Base-by-base conservation (phyloP, 305 asterid genomes). In the Fraxinus velutina region DNA sequence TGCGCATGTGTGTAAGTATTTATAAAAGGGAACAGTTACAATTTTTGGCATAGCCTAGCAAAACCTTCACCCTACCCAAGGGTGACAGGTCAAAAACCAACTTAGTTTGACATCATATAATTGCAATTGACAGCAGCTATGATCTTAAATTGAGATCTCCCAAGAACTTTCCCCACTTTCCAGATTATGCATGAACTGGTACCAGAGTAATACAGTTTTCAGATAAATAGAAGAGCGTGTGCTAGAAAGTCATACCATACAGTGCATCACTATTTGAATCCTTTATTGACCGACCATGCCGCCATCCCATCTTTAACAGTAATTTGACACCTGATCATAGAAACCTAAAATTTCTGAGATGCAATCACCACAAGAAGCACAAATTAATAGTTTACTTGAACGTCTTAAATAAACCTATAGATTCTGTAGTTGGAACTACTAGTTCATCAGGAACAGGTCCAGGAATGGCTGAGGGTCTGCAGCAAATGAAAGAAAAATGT, bases 361-460 rank as follows among this genome's bases (percentile, higher is more conserved):
- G 39, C 77, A 83, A 79, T 36, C 75, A 75, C 74, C 73, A 27
- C 73, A 80, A 42, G 77, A 83, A 83, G 80, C 36, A 79, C 78
- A 75, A 29, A 30, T 57, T 22, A 77, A 85, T 68, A 79, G 21
- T 36, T 9, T 34, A 24, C 33, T 79, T 80, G 79, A 72, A 29
- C 44, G 81, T 52, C 60, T 68, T 15, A 77, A 85, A 52, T 94
- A 27, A 81, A 92, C 99, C 99, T 86, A 95, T 90, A 83, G 99
- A 95, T 81, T 93, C 93, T 52, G 97, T 83, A 27, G 87, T 92
- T 17, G 98, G 97, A 85, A 86, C 89, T 79, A 93, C 83, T 79
- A 95, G 86, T 86, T 95, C 97, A 87, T 95, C 99, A 52, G 97
- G 99, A 84, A 91, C 90, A 81, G 94, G 99, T 89, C 99, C 99